Percentiles rank a stretch among this genome's conserved stretches.
Conservation (phyloP, 106 monocot genomes). For the Dioscorea alata region DNA sequence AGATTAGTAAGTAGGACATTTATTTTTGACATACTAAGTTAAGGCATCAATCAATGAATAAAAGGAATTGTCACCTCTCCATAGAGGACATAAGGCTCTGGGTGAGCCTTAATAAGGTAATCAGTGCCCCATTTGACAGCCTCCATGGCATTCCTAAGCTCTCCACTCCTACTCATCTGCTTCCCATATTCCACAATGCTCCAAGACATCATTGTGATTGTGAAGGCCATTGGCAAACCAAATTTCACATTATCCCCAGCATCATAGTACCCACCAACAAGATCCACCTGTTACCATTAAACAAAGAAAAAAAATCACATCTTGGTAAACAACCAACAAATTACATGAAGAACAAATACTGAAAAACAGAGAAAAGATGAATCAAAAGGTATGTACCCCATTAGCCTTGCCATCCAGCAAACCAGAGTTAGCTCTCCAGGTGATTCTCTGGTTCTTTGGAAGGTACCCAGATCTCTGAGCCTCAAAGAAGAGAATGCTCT, state of each 20-base stretch:
- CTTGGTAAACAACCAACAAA: neutral
- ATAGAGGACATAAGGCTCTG: constrained; percentile 84
- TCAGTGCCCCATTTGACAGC: constrained; percentile 98
- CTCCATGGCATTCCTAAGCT: constrained; percentile 84
- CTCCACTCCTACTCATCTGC: constrained; percentile 76
- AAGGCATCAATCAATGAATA: no score
- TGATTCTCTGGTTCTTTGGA: constrained; percentile 63
- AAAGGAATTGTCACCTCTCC: constrained; percentile 46
- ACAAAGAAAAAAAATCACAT: neutral
- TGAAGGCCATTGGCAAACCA: constrained; percentile 76
- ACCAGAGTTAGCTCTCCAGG: constrained; percentile 83
- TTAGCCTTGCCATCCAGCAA: constrained; percentile 73
- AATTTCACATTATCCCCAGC: constrained; percentile 85
- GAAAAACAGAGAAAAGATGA: no score
- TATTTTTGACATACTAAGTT: no score
- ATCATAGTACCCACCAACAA: constrained; percentile 78
- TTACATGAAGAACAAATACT: neutral
- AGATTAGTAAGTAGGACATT: no score
- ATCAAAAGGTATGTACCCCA: constrained; percentile 34
- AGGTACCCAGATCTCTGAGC: constrained; percentile 91
- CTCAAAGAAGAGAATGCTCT: constrained; percentile 87
- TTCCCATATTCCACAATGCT: constrained; percentile 80
- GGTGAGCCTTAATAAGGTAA: constrained; percentile 90
- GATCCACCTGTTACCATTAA: constrained; percentile 41
- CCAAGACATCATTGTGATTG: constrained; percentile 73